A percentile compares a stretch with the other conserved stretches of the same genome.
phyloP scores from a whole-genome alignment of 768 basidiomycete species.

The Wakefieldia striispora region DNA sequence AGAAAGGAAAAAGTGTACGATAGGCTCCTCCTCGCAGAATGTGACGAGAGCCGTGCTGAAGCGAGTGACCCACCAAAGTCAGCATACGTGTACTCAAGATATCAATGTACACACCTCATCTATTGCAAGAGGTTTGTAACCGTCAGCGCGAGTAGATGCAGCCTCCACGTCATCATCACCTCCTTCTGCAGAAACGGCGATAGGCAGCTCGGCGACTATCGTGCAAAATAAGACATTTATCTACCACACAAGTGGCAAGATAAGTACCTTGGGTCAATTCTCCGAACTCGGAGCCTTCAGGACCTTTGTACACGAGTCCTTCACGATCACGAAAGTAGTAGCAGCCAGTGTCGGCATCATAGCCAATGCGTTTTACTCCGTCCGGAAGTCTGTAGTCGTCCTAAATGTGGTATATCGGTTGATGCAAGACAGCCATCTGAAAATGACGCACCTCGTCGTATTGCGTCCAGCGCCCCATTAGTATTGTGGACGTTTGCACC shows the following conservation, averaged over 20 bases:
- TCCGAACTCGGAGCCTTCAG: slow-evolving; percentile 63
- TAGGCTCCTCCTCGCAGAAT: slow-evolving; percentile 45
- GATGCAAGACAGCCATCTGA: background rate
- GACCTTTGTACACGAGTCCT: slow-evolving; percentile 54
- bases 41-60: slow-evolving; percentile 32
- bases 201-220: slow-evolving; percentile 32
- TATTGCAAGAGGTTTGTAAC: slow-evolving; percentile 52
- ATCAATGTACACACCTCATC: slow-evolving; percentile 42
- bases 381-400: slow-evolving; percentile 53
- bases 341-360: slow-evolving; percentile 66
- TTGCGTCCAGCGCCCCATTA: slow-evolving; percentile 39
- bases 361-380: slow-evolving; percentile 64
- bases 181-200: slow-evolving; percentile 24
- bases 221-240: background rate
- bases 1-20: slow-evolving; percentile 66
- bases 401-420: slow-evolving; percentile 25
- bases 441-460: slow-evolving; percentile 29
- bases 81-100: background rate
- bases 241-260: background rate
- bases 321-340: slow-evolving; percentile 62
- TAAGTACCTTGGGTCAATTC: slow-evolving; percentile 41
- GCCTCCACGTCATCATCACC: slow-evolving; percentile 52
- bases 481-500: background rate
- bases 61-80: slow-evolving; percentile 16
- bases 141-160: slow-evolving; percentile 50